Evolutionary conservation across 2,329 filamentous ascomycete species (phyloP), one percentile per base, ranked within the genome.

Genomic region (Trichoderma sp.): DNA sequence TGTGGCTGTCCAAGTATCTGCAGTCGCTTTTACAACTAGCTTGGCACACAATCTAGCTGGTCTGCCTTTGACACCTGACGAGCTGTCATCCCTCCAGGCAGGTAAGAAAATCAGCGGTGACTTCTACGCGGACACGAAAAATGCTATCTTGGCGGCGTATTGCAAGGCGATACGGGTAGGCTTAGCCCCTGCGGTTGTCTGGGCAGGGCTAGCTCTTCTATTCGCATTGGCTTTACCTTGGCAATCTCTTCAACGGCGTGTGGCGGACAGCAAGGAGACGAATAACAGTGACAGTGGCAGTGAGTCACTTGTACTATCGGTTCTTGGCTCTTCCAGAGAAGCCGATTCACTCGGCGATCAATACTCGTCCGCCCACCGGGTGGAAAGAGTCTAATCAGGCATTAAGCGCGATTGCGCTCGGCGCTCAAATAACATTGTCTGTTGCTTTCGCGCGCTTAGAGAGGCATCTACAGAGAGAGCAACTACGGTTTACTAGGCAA

Each of bases 201-300:
- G 52, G 34, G 52, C 52, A 26, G 52, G 52, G 34, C 24, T 55
- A 2, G 52, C 52, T 7, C 30, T 55, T 15, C 24, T 55, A 7
- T 55, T 55, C 10, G 19, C 52, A n/a, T n/a, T 55, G 34, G 52
- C 34, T 5, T 10, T 55, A 19, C 52, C 52, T 41, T 55, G 52
- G 52, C 34, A 34, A 21, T 26, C 7, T 5, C 52, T 55, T 3
- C 41, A 55, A 6, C 15, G 7, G 14, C 1, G 19, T 24, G 9
- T 4, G 34, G 39, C 3, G 9, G 14, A 15, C 7, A 17, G 12
- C 5, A 15, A 43, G 41, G 34, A 26, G 14, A 41, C 9, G 34
- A 26, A 24, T 41, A 6, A 48, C 5, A 14, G 7, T 5, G 45
- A 48, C 19, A 24, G n/a, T 7, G 45, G 24, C 26, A 19, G 12